Evolutionary conservation across 225 moss, liverwort and hornwort species (phyloP).

Genomic region (Neckera pumila): DNA sequence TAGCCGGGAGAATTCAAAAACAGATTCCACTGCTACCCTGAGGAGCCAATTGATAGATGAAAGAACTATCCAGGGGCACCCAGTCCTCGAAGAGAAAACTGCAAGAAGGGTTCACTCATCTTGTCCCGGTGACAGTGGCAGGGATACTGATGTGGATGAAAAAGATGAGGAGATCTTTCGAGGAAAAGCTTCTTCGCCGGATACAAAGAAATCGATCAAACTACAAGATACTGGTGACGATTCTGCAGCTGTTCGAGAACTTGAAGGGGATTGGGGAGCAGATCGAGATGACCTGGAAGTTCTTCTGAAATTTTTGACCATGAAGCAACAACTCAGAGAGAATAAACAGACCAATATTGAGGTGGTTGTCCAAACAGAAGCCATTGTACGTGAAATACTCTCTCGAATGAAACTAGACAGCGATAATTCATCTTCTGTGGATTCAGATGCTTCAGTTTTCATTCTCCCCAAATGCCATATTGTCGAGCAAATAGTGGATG

Average conservation of each 20-base stretch:
- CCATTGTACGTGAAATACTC: conserved; percentile 21
- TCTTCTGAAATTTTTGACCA: conserved; percentile 19
- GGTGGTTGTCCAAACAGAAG: conserved; percentile 14
- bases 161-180: background rate
- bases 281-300: conserved; percentile 21
- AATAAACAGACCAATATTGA: background rate
- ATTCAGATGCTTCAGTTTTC: conserved; percentile 3
- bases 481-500: background rate
- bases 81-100: background rate
- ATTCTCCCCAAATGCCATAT: background rate
- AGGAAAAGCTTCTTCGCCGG: background rate
- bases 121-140: background rate
- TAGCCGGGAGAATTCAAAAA: background rate
- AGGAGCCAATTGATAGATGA: background rate
- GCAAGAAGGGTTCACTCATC: background rate
- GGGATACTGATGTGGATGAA: background rate
- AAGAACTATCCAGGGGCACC: background rate
- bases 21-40: background rate
- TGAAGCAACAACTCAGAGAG: conserved; percentile 11
- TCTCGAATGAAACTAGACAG: conserved; percentile 7
- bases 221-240: background rate
- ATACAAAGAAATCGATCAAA: background rate
- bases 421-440: background rate
- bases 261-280: background rate
- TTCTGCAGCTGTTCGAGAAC: conserved; percentile 1